phyloP scores from a whole-genome alignment of 345 rosid species.

The Aquilaria yunnanensis region DNA sequence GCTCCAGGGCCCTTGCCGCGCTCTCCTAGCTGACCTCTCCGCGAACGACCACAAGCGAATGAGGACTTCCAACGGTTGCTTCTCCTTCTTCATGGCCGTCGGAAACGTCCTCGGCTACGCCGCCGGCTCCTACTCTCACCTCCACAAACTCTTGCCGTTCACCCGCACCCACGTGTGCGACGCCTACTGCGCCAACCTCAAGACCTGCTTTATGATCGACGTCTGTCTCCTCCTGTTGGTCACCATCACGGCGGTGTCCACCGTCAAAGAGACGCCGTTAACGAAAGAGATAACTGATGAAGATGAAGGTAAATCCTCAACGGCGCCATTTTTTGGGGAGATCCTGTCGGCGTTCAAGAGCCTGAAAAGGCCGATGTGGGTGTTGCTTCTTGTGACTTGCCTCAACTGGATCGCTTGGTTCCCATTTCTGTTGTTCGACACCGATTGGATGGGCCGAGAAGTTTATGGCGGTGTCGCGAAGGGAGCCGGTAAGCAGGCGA shows the following conservation, averaged over 20 bases:
- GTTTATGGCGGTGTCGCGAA: conserved; percentile 67
- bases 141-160: conserved; percentile 58
- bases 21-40: conserved; percentile 77
- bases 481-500: conserved; percentile 15
- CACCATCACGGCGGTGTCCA: conserved; percentile 35
- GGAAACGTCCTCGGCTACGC: conserved; percentile 84
- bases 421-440: conserved; percentile 76
- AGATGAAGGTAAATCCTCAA: neutral
- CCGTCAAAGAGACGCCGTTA: conserved; percentile 38
- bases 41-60: conserved; percentile 44
- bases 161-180: conserved; percentile 66
- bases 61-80: conserved; percentile 53
- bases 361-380: conserved; percentile 63
- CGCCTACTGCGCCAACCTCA: conserved; percentile 79
- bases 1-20: conserved; percentile 80
- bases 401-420: conserved; percentile 93
- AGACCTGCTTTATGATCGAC: conserved; percentile 68
- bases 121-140: conserved; percentile 54
- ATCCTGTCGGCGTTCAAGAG: conserved; percentile 26
- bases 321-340: conserved; percentile 28
- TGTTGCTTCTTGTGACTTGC: conserved; percentile 62
- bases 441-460: conserved; percentile 93
- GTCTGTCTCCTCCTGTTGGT: conserved; percentile 41
- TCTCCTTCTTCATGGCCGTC: conserved; percentile 87
- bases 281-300: conserved; percentile 20